Base-by-base conservation (phyloP, 208 protist genomes). In the Strigomonas galati region DNA sequence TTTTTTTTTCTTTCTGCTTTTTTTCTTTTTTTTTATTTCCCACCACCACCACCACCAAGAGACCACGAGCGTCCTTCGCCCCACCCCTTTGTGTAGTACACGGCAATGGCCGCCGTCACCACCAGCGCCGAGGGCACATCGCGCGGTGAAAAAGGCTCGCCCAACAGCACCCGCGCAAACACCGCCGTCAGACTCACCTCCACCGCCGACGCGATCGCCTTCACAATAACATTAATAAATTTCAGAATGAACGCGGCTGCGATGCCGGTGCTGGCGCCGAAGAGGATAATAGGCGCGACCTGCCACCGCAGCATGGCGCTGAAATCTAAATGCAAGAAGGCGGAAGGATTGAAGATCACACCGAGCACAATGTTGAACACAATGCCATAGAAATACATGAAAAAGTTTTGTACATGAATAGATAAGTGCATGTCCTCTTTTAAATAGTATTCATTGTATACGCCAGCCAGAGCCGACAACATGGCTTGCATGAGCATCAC, bases 371-470 rank as follows among this genome's bases (percentile, higher is more conserved):
- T n/a, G 65, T 93, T 93, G 62, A 91, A 91, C 55, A 87, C 7
- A 40, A 88, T 32, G 57, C 73, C 72, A 65, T 85, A 91, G 26
- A 85, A 76, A 69, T 93, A 91, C 81, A 91, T 81, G 64, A 91
- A 93, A 51, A 93, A 89, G 62, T 93, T 93, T 67, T 90, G 84
- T 37, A 79, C 62, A 56, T 91, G 80, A 57, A 91, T 88, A n/a
- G 78, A 84, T 0, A 87, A 48, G 52, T 67, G 30, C 0, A 58
- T 40, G 27, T 89, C 74, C 62, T 82, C 74, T 63, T 93, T 91
- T n/a, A 93, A 67, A 14, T 69, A 69, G 62, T 79, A 81, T 71
- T 93, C 87, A 62, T 93, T 93, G 56, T 81, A 89, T 24, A 91
- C 82, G 0, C 87, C 87, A 0, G 84, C 87, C 10, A 74, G 48